A percentile compares a stretch with the other conserved stretches of the same genome.
Evolutionary conservation across 192 early-diverging fungal genomes (phyloP).

Genomic region (Coemansia asiatica): DNA sequence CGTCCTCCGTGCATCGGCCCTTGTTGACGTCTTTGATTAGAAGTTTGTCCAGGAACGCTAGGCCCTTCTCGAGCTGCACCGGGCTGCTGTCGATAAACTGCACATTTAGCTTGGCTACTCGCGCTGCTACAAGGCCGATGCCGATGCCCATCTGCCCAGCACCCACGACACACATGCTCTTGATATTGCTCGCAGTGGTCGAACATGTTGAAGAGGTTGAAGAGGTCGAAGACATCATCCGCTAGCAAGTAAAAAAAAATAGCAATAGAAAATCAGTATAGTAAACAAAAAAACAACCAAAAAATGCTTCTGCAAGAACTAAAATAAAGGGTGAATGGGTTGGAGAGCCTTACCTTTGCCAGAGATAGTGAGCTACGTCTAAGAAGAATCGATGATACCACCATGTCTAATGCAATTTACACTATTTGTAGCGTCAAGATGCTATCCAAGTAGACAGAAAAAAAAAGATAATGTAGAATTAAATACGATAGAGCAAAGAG

Average conservation of each 20-base stretch:
- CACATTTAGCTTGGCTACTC: conserved; percentile 75
- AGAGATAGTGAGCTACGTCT: not conserved
- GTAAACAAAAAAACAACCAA: not conserved
- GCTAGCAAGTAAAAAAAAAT: conserved; percentile 14
- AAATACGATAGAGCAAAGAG: too few relatives aligned
- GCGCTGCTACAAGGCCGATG: conserved; percentile 88
- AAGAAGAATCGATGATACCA: conserved; percentile 1
- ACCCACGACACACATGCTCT: conserved; percentile 79
- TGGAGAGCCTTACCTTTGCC: not conserved
- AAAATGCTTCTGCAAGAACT: too few relatives aligned
- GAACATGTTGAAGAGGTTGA: too few relatives aligned
- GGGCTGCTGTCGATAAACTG: conserved; percentile 79
- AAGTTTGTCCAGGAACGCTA: conserved; percentile 78
- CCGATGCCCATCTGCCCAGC: conserved; percentile 95
- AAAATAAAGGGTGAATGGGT: not conserved
- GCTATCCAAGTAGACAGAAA: not conserved
- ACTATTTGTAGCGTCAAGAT: not conserved
- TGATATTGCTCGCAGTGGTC: conserved; percentile 23
- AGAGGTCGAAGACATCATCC: conserved; percentile 31
- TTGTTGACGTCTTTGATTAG: conserved; percentile 89
- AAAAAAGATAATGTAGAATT: not conserved
- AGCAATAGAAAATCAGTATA: not conserved
- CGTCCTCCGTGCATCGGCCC: conserved; percentile 79
- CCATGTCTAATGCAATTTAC: not conserved
- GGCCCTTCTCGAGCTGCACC: conserved; percentile 74